Base-by-base conservation (phyloP, 305 asterid genomes). In the Fraxinus sp. region DNA sequence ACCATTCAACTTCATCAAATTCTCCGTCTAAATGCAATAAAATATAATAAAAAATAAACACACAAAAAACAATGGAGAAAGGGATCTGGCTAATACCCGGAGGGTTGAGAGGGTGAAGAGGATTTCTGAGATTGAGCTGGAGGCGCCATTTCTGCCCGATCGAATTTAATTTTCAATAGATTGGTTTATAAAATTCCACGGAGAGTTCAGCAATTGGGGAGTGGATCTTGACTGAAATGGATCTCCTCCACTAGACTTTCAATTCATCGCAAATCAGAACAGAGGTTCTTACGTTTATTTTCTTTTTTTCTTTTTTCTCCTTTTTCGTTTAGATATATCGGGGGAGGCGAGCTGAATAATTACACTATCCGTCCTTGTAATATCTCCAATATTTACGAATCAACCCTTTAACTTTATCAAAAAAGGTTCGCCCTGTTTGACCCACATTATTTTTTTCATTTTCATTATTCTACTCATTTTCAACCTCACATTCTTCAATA, bases 21-120 rank as follows among this genome's bases (percentile, higher is more conserved):
- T 83, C 79, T 77, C 64, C 32, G 22, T 39, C 81, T 18, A 59
- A 57, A 78, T 41, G 39, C 62, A 49, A 49, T 49, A 37, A 81
- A 14, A 71, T 9, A 33, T 43, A 7, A 32, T 7, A 49, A 46
- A 46, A 36, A 0, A 49, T 1, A 16, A 33, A 22, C 20, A 78
- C 0, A 30, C 3, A 77, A 77, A 43, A 70, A 5, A 66, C 36
- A 30, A 49, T 30, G 35, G 36, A 32, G 16, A 9, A 64, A 72
- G 66, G 78, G 83, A 78, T 72, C 7, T 75, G 71, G 20, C 82
- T 28, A 39, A 20, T 85, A 94, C 98, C 98, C 97, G 37, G 99
- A 96, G 4, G 99, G 99, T 86, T 96, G 99, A 88, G 99, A 96
- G 79, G 99, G 97, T 68, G 99, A 94, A 86, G 96, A 87, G 77